Percentiles rank a stretch among this genome's conserved stretches.
phyloP scores from a whole-genome alignment of 306 rosid species.

The Castanopsis chinensis region DNA sequence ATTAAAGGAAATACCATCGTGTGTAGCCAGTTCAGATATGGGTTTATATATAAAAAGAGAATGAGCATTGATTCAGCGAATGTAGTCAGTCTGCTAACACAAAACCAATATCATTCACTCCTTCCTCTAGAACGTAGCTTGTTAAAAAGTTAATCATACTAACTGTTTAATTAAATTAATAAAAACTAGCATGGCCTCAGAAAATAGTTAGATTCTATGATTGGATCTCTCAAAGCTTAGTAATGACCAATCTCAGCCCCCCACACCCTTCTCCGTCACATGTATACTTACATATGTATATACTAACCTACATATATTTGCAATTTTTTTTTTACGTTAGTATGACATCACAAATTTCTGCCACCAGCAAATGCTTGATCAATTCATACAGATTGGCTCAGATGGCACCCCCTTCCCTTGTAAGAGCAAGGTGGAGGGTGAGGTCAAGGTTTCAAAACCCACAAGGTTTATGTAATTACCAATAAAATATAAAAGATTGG shows the following conservation, averaged over 20 bases:
- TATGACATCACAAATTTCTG: background rate
- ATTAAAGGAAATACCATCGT: slow-evolving; percentile 1
- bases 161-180: too few species aligned
- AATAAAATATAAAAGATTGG: too few species aligned
- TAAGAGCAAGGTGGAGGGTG: too few species aligned
- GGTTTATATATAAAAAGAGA: background rate
- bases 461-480: too few species aligned
- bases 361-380: background rate
- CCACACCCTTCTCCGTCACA: background rate
- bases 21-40: background rate
- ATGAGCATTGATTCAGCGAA: background rate
- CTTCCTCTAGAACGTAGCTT: background rate
- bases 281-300: background rate
- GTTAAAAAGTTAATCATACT: background rate
- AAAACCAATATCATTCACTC: background rate
- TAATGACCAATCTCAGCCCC: background rate
- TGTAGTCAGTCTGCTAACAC: background rate
- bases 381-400: background rate
- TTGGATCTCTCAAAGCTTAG: too few species aligned
- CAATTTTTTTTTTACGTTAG: background rate
- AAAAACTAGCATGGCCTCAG: too few species aligned
- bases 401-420: too few species aligned
- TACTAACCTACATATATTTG: background rate
- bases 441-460: too few species aligned
- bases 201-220: too few species aligned